These are phyloP conservation scores for Stephania cephalantha DNA, from an alignment of 164 flowering plant genomes.

Conservation along the genomic window DNA sequence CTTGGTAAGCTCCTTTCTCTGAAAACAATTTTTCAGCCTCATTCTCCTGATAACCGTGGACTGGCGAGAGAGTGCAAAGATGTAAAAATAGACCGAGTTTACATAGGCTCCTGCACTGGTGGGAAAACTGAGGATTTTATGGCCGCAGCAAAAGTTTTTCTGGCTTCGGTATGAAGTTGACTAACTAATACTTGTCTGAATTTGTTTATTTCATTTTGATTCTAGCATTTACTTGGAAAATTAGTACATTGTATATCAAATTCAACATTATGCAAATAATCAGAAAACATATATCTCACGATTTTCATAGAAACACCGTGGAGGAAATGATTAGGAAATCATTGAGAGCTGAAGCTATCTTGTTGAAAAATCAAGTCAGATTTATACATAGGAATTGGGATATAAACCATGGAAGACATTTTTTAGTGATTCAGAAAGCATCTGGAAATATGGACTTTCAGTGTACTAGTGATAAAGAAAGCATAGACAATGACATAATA, in stretches of 20 bases:
- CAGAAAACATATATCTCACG: too few species aligned
- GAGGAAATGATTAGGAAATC: too few species aligned
- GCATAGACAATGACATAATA: too few species aligned
- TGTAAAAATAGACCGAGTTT: constrained; percentile 95
- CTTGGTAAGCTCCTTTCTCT: neutral
- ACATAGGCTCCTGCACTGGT: constrained; percentile 98
- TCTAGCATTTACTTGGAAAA: neutral
- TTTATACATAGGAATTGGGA: too few species aligned
- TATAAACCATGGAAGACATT: too few species aligned
- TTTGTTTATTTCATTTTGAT: neutral
- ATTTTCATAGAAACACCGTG: too few species aligned
- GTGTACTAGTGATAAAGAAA: too few species aligned
- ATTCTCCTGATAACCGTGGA: constrained; percentile 97
- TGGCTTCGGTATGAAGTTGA: constrained; percentile 68
- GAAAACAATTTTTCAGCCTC: constrained; percentile 66
- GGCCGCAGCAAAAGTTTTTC: constrained; percentile 88
- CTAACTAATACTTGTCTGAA: neutral
- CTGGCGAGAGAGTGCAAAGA: constrained; percentile 96
- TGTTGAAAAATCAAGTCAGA: too few species aligned
- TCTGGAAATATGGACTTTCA: too few species aligned
- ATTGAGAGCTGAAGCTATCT: too few species aligned
- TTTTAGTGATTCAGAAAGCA: too few species aligned
- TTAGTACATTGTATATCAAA: neutral
- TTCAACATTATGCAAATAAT: too few species aligned
- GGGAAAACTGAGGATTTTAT: constrained; percentile 97